Conservation (phyloP, 2,329 filamentous ascomycete species). For the Parastagonospora avenae region DNA sequence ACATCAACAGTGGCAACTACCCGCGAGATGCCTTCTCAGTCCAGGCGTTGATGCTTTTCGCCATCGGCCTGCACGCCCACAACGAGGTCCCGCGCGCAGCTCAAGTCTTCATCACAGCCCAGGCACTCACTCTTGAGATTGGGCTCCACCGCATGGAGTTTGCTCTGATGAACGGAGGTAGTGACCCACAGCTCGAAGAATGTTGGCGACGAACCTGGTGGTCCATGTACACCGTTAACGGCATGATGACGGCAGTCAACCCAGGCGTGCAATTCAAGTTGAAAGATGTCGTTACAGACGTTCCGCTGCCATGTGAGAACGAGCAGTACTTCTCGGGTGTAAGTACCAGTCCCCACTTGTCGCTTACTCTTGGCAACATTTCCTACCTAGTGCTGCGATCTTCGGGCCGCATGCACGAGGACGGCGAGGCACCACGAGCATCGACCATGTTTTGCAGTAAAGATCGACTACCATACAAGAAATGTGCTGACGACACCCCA, state of each 20-base stretch:
- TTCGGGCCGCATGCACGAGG: slow-evolving; percentile 1
- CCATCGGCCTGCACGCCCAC: slow-evolving; percentile 78
- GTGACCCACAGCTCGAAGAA: slow-evolving; percentile 74
- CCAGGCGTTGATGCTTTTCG: slow-evolving; percentile 77
- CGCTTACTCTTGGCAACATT: slow-evolving; percentile 18
- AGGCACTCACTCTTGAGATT: slow-evolving; percentile 74
- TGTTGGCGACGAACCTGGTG: slow-evolving; percentile 91
- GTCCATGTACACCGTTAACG: slow-evolving; percentile 81
- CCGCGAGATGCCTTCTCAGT: slow-evolving; percentile 62
- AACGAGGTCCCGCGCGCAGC: slow-evolving; percentile 73
- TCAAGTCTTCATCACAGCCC: slow-evolving; percentile 69
- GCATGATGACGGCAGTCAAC: slow-evolving; percentile 81
- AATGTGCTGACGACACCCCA: slow-evolving; percentile 14
- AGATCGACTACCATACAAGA: neutral
- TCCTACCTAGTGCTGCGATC: slow-evolving; percentile 7
- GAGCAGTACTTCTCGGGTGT: slow-evolving; percentile 62
- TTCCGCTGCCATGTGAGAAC: slow-evolving; percentile 82
- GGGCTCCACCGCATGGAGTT: slow-evolving; percentile 75
- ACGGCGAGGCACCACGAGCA: neutral
- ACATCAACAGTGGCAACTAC: slow-evolving; percentile 38
- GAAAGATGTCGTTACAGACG: slow-evolving; percentile 69
- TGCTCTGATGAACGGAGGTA: slow-evolving; percentile 66
- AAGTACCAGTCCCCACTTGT: slow-evolving; percentile 22
- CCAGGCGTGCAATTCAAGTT: slow-evolving; percentile 72
- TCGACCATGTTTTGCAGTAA: neutral